A percentile compares a stretch with the other conserved stretches of the same genome.
phyloP scores from a whole-genome alignment of 352 stramenopile genomes.

The Phytopythium mirpurense region DNA sequence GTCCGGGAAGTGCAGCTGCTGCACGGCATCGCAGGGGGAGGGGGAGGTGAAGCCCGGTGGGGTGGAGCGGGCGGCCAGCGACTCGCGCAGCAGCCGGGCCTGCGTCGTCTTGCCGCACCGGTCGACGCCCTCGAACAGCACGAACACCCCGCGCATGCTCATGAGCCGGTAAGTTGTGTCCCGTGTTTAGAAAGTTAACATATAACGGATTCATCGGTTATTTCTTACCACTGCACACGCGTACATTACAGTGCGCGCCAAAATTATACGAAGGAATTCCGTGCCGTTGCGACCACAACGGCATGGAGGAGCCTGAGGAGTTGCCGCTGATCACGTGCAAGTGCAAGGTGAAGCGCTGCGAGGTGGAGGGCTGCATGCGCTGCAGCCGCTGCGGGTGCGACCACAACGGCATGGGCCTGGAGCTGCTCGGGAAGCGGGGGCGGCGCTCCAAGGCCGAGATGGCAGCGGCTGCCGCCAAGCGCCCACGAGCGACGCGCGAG shows the following conservation, averaged over 20 bases:
- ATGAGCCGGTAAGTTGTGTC: slow-evolving; percentile 4
- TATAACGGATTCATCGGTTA: too few species aligned
- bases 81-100: slow-evolving; percentile 86
- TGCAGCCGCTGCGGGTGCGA: slow-evolving; percentile 1
- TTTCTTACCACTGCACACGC: too few species aligned
- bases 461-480: neutral
- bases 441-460: neutral
- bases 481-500: neutral
- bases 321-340: neutral
- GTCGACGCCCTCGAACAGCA: slow-evolving; percentile 99
- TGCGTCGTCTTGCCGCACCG: slow-evolving; percentile 99
- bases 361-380: neutral
- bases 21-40: slow-evolving; percentile 1
- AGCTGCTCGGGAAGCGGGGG: neutral
- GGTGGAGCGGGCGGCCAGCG: slow-evolving; percentile 22
- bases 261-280: neutral
- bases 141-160: slow-evolving; percentile 92
- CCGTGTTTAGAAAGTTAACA: too few species aligned
- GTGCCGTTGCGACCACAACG: too few species aligned
- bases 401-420: neutral
- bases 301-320: neutral
- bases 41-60: neutral
- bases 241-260: too few species aligned
- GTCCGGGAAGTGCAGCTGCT: slow-evolving; percentile 80
- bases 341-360: neutral